phyloP scores from a whole-genome alignment of 129 eudicot species.

The Flaveria brownii region DNA sequence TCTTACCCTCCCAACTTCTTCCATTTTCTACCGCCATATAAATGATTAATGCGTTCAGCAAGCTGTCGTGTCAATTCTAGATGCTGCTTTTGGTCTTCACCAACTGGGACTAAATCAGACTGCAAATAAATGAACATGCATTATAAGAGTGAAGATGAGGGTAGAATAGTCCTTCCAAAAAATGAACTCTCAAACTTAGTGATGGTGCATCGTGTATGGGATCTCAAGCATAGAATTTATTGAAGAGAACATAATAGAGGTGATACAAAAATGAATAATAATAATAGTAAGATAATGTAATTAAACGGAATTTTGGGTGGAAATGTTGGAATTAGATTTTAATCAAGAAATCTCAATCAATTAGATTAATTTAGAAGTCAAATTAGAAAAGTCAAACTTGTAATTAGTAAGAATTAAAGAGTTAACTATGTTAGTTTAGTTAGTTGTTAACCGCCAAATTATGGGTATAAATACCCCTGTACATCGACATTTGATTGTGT shows the following conservation, averaged over 20 bases:
- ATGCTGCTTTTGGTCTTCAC: constrained; percentile 99
- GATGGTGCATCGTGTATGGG: neutral
- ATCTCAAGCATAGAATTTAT: constrained; percentile 8
- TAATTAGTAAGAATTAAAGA: too few relatives aligned
- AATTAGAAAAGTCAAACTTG: too few relatives aligned
- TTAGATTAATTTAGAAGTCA: too few relatives aligned
- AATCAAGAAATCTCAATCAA: too few relatives aligned
- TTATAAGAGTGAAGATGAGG: constrained; percentile 29
- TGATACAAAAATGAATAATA: neutral
- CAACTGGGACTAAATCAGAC: constrained; percentile 99
- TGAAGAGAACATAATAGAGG: neutral
- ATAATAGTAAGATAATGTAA: neutral
- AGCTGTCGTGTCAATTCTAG: constrained; percentile 88
- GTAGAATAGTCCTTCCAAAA: constrained; percentile 5
- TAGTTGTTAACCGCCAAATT: too few relatives aligned
- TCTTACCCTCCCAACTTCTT: constrained; percentile 98
- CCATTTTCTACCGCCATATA: constrained; percentile 99
- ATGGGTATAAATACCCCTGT: too few relatives aligned
- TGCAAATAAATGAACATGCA: constrained; percentile 43
- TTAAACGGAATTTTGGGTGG: neutral
- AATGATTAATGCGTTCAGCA: constrained; percentile 88
- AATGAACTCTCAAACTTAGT: constrained; percentile 5
- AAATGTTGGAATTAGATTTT: neutral
- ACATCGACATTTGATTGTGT: too few relatives aligned
- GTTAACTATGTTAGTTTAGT: too few relatives aligned